Percentiles rank a stretch among this genome's conserved stretches.
phyloP scores from a whole-genome alignment of 352 stramenopile genomes.

The Saprolegnia diclina region DNA sequence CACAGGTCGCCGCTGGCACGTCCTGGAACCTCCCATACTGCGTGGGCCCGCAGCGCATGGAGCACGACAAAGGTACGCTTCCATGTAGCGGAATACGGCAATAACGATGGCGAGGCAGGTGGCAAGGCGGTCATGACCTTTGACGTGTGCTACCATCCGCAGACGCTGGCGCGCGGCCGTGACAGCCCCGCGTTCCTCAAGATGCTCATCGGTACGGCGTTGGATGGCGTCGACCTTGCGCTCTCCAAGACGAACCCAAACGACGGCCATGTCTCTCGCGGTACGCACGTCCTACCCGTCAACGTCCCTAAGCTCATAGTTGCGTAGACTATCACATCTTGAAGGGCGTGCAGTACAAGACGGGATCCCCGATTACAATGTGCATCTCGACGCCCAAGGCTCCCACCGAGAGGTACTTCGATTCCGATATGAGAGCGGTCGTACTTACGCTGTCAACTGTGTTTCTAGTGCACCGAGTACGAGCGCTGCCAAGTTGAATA shows the following conservation, averaged over 20 bases:
- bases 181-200: conserved; percentile 61
- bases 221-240: conserved; percentile 72
- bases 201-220: conserved; percentile 82
- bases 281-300: conserved; percentile 26
- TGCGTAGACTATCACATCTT: conserved; percentile 63
- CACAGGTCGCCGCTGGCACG: conserved; percentile 32
- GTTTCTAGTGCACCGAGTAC: not conserved
- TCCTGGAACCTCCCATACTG: conserved; percentile 90
- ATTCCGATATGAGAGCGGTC: not conserved
- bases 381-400: conserved; percentile 34
- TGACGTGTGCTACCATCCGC: conserved; percentile 90
- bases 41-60: conserved; percentile 83
- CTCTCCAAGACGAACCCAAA: conserved; percentile 39
- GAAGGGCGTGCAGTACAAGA: conserved; percentile 86
- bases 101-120: conserved; percentile 13
- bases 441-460: not conserved
- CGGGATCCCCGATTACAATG: conserved; percentile 65
- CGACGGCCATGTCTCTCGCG: conserved; percentile 33
- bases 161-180: conserved; percentile 64
- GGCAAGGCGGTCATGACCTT: conserved; percentile 67
- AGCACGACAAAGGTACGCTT: conserved; percentile 69
- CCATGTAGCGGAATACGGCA: not conserved
- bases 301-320: not conserved
- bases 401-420: not conserved
- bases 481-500: too few relatives aligned